These are phyloP conservation scores for Malus fusca DNA, from an alignment of 306 rosid genomes.

Conservation along the genomic window DNA sequence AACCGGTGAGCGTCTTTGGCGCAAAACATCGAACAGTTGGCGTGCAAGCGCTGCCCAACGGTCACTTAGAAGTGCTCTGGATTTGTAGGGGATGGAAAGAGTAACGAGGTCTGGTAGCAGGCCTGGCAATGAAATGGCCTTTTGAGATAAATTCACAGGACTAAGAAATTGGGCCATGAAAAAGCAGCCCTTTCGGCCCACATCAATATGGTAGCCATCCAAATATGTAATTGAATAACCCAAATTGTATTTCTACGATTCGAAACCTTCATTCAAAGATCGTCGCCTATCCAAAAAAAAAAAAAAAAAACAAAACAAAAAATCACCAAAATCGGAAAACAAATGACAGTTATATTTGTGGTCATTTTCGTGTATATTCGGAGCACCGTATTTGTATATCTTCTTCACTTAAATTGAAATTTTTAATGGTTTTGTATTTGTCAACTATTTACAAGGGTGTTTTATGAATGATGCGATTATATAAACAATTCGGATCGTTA, in stretches of 20 bases:
- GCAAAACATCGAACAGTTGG: constrained; percentile 17
- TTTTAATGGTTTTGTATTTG: not conserved
- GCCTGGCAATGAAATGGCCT: not conserved
- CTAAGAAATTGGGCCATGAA: not conserved
- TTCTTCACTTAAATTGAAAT: not conserved
- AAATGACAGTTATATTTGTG: too few relatives aligned
- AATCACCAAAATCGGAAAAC: too few relatives aligned
- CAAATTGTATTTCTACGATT: not conserved
- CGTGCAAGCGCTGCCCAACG: not conserved
- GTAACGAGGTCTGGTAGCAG: not conserved
- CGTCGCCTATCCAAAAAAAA: too few relatives aligned
- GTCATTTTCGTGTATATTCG: not conserved
- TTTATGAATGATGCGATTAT: too few relatives aligned
- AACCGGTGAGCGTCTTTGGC: not conserved
- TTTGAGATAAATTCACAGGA: not conserved
- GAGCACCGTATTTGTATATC: not conserved
- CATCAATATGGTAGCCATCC: not conserved
- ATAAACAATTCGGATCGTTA: too few relatives aligned
- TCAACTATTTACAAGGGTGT: too few relatives aligned
- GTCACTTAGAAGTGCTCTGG: not conserved
- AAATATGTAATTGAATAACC: not conserved
- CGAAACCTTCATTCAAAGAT: too few relatives aligned
- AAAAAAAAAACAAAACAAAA: too few relatives aligned
- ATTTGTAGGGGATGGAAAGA: not conserved
- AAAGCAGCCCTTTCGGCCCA: not conserved